These are phyloP conservation scores for Podospora pseudoanserina DNA, from an alignment of 495 filamentous ascomycete species.

Conservation along the genomic window DNA sequence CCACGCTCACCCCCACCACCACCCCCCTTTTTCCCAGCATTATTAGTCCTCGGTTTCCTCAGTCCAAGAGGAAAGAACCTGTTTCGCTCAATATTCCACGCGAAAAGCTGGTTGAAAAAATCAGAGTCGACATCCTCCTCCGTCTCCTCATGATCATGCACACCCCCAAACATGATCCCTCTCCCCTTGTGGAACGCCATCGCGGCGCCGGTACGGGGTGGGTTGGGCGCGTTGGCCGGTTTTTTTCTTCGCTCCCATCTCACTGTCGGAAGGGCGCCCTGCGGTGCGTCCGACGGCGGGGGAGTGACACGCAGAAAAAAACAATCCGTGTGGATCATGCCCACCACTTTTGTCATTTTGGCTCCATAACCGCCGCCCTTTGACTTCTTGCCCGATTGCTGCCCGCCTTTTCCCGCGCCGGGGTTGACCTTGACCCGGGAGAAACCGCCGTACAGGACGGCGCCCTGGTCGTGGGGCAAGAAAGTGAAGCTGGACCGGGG, in stretches of 20 bases:
- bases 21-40: constrained; percentile 57
- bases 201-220: constrained; percentile 77
- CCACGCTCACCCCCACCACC: constrained; percentile 46
- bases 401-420: constrained; percentile 20
- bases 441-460: constrained; percentile 89
- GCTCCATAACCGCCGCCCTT: constrained; percentile 36
- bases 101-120: constrained; percentile 85
- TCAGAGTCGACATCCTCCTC: constrained; percentile 95
- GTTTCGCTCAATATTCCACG: constrained; percentile 92
- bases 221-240: constrained; percentile 83
- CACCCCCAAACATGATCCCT: constrained; percentile 90
- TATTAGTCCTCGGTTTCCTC: constrained; percentile 55
- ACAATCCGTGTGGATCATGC: constrained; percentile 82
- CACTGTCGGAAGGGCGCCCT: constrained; percentile 61
- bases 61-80: constrained; percentile 83
- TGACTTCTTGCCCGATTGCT: constrained; percentile 41
- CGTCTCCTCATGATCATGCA: constrained; percentile 87
- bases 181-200: constrained; percentile 91
- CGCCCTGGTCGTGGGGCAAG: constrained; percentile 82
- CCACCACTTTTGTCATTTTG: constrained; percentile 55
- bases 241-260: constrained; percentile 92
- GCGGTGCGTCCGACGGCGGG: constrained; percentile 58
- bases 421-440: constrained; percentile 74
- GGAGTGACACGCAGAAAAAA: constrained; percentile 85
- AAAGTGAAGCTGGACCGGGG: constrained; percentile 86